Base-by-base conservation (phyloP, 345 rosid genomes). In the Salix suchowensis region DNA sequence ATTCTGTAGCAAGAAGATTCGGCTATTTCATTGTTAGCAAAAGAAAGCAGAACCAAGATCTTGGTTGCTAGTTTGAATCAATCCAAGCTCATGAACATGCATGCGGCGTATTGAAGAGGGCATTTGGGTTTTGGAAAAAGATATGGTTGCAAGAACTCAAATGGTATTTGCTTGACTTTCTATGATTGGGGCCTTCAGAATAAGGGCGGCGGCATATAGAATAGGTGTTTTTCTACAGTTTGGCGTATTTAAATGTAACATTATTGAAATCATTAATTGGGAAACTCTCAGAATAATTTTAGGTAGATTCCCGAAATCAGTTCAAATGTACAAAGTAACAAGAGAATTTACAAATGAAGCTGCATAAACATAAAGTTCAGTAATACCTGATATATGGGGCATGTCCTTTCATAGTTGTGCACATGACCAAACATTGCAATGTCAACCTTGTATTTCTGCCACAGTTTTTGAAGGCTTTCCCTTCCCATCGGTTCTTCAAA, bases 391-490 rank as follows among this genome's bases (percentile, higher is more conserved):
- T 90, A 91, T 69, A 91, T 83, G 34, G 94, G 97, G 71, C 92
- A 88, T 30, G 89, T 92, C 76, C 97, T 89, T 80, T 92, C 94
- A 72, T 92, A 90, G 75, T 89, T 89, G 82, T 92, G 97, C 8
- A 81, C 92, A 10, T 90, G 97, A 9, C 97, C 94, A 55, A 83
- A 90, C 32, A 92, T 40, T 60, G 92, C 93, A 77, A 92, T 84
- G 70, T 90, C 97, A 23, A 92, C 97, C 79, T 90, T 90, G 81
- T 91, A 88, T 62, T 88, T 90, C 81, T 90, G 92, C 97, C 97
- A 91, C 0, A 92, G 92, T 39, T 85, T 92, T 50, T 90, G 87
- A 76, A 92, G 90, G 81, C 84, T 85, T 24, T 82, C 90, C 86
- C 87, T 86, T 14, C 91, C 94, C 88, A 89, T 86, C 68, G 92